These are phyloP conservation scores for Hirsutella rhossiliensis DNA, from an alignment of 2,329 filamentous ascomycete species.

Conservation along the genomic window DNA sequence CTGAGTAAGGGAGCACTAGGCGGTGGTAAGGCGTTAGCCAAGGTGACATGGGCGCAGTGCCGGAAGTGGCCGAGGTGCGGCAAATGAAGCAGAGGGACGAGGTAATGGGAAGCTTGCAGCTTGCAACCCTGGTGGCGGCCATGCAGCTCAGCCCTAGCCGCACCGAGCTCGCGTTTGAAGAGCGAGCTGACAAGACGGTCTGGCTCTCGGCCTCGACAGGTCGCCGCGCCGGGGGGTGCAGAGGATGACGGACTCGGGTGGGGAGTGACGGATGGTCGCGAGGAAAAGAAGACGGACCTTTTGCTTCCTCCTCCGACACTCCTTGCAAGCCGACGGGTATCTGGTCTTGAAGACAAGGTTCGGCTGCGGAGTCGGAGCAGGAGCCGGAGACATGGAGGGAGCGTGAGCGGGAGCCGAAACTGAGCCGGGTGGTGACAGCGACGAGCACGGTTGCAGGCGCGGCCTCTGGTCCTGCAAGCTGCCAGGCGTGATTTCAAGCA, in stretches of 20 bases:
- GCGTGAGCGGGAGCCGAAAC: slow-evolving; percentile 4
- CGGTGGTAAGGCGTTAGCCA: not conserved
- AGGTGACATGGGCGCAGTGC: not conserved
- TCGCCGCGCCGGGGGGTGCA: too few relatives aligned
- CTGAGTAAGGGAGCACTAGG: slow-evolving; percentile 39
- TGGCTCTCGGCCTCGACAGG: not conserved
- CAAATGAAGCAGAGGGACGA: not conserved
- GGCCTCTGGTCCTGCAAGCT: slow-evolving; percentile 14
- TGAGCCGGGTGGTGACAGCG: slow-evolving; percentile 5
- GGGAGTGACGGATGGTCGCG: too few relatives aligned
- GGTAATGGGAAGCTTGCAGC: slow-evolving; percentile 1
- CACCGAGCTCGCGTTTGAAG: not conserved
- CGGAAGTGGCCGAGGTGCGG: not conserved
- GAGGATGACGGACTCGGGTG: too few relatives aligned
- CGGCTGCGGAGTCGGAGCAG: not conserved
- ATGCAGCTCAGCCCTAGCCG: not conserved
- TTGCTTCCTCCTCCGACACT: slow-evolving; percentile 39
- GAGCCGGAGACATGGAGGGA: not conserved
- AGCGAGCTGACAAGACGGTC: not conserved
- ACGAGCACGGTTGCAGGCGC: slow-evolving; percentile 2
- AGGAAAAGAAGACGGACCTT: slow-evolving; percentile 21
- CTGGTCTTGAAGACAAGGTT: slow-evolving; percentile 8
- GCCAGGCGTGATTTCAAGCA: slow-evolving; percentile 19
- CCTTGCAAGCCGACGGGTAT: slow-evolving; percentile 31
- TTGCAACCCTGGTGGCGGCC: not conserved